Conservation (phyloP, 2,329 filamentous ascomycete species). For the Parascedosporium putredinis region DNA sequence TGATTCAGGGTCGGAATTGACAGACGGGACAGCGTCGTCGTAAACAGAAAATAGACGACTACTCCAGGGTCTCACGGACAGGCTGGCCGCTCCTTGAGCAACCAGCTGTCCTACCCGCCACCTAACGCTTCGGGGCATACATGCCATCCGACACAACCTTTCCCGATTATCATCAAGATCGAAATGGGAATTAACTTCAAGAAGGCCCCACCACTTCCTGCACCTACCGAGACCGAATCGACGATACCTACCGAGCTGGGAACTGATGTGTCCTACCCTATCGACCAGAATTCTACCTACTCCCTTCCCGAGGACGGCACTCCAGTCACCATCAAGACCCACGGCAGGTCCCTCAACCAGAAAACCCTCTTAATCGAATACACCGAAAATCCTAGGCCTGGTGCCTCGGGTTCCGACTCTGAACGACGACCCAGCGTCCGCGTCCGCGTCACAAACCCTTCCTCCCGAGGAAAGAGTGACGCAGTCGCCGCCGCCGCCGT, state of each 20-base stretch:
- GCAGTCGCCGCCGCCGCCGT: constrained; percentile 42
- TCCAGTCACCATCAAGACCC: constrained; percentile 83
- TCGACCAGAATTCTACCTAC: constrained; percentile 63
- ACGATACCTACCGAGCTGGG: constrained; percentile 47
- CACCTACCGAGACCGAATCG: constrained; percentile 55
- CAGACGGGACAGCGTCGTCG: too few relatives aligned
- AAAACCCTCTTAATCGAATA: constrained; percentile 91
- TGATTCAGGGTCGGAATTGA: neutral
- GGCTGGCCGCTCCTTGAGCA: neutral
- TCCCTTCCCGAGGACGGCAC: constrained; percentile 80
- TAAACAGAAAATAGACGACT: neutral
- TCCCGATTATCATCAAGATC: constrained; percentile 14
- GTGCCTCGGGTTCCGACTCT: constrained; percentile 38
- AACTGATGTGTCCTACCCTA: constrained; percentile 58
- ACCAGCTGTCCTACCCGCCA: neutral
- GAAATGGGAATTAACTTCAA: constrained; percentile 47
- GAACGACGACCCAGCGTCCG: constrained; percentile 72
- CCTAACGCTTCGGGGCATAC: neutral
- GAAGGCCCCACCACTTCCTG: constrained; percentile 58
- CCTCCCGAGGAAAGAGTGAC: constrained; percentile 42
- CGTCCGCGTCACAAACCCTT: constrained; percentile 64
- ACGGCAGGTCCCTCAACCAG: constrained; percentile 47
- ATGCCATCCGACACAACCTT: constrained; percentile 3
- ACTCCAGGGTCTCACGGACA: neutral
- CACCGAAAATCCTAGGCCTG: constrained; percentile 67